These are phyloP conservation scores for Metschnikowia gruessii DNA, from an alignment of 805 yeast genomes.

Conservation along the genomic window DNA sequence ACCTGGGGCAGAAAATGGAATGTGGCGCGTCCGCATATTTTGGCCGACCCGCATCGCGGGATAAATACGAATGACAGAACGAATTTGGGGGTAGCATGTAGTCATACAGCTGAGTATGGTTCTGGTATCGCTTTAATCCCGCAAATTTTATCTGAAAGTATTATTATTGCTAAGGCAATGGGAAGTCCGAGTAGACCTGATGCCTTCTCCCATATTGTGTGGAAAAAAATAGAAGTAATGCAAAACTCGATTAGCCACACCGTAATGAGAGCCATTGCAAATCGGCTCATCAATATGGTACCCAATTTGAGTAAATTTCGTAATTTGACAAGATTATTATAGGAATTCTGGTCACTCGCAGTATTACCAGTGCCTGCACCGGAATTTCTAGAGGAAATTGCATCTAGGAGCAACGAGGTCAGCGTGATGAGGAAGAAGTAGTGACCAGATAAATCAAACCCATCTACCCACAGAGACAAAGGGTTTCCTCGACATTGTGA, in stretches of 20 bases:
- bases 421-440: slow-evolving; percentile 15
- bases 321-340: background rate
- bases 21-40: too few species aligned
- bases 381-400: background rate
- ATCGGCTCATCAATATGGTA: background rate
- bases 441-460: slow-evolving; percentile 19
- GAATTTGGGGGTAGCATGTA: background rate
- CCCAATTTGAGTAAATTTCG: background rate
- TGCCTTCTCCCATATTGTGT: slow-evolving; percentile 15
- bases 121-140: background rate
- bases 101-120: background rate
- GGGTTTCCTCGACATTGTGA: slow-evolving; percentile 6
- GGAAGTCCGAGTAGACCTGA: slow-evolving; percentile 14
- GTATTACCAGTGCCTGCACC: background rate
- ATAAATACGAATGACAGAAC: background rate
- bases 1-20: too few species aligned
- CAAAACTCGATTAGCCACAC: slow-evolving; percentile 16
- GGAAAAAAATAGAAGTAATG: slow-evolving; percentile 18
- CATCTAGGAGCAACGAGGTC: slow-evolving; percentile 12
- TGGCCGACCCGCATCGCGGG: too few species aligned
- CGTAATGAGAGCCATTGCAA: slow-evolving; percentile 2
- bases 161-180: background rate
- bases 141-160: background rate
- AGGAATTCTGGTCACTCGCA: background rate
- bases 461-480: slow-evolving; percentile 12